Conservation (phyloP, 1,284 basidiomycete genomes). For the Cerioporus squamosus region DNA sequence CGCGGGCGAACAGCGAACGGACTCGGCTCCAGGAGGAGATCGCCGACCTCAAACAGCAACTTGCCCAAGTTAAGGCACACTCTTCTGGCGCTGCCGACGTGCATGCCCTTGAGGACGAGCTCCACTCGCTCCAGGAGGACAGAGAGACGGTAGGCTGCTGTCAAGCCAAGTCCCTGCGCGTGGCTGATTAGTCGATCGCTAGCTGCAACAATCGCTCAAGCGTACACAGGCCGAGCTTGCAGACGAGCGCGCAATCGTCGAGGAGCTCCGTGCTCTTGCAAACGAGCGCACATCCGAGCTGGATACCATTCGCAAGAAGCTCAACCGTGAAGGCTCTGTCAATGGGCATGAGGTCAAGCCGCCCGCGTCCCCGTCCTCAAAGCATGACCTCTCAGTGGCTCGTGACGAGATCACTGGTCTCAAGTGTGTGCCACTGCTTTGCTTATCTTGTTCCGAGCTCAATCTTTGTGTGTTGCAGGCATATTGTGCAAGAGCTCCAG, state of each 20-base stretch:
- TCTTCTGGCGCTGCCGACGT: constrained; percentile 5
- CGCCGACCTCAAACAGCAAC: constrained; percentile 46
- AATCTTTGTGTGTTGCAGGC: constrained; percentile 46
- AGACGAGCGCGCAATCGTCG: constrained; percentile 36
- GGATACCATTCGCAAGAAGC: constrained; percentile 59
- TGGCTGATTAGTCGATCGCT: neutral
- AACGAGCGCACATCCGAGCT: constrained; percentile 55
- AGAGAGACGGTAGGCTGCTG: constrained; percentile 42
- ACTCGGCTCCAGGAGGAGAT: constrained; percentile 56
- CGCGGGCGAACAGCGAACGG: constrained; percentile 50
- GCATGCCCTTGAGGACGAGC: constrained; percentile 11
- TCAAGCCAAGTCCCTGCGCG: neutral
- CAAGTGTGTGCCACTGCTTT: constrained; percentile 53
- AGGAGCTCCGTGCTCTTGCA: constrained; percentile 46
- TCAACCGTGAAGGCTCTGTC: constrained; percentile 58
- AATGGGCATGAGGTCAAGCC: constrained; percentile 39
- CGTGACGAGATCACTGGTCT: constrained; percentile 76
- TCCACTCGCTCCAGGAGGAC: constrained; percentile 31
- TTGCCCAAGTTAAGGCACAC: constrained; percentile 21
- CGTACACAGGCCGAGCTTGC: constrained; percentile 42
- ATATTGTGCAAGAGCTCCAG: constrained; percentile 87
- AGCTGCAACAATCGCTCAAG: constrained; percentile 38
- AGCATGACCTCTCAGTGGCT: constrained; percentile 53
- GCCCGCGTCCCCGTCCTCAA: constrained; percentile 45
- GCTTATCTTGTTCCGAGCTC: neutral